Evolutionary conservation across 306 rosid species (phyloP).

Genomic region (Gastrolobium bilobum): DNA sequence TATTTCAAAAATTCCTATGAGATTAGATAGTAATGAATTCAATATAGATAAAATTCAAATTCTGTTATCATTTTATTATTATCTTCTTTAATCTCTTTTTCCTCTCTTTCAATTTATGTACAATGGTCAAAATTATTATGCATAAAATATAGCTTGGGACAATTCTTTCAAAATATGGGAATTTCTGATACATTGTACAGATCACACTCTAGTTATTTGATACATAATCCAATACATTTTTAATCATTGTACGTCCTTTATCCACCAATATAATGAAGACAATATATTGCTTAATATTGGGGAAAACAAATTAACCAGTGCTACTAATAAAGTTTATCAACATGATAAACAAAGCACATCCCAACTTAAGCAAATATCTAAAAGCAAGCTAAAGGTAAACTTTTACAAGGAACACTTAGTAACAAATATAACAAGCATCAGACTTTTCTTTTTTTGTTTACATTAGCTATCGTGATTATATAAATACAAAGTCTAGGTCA

Average conservation of each 20-base stretch:
- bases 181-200: conserved; percentile 3
- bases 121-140: conserved; percentile 18
- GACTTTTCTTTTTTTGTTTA: conserved; percentile 26
- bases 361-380: conserved; percentile 24
- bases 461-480: conserved; percentile 22
- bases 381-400: conserved; percentile 15
- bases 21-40: neutral
- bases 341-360: neutral
- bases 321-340: neutral
- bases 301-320: neutral
- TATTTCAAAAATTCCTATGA: neutral
- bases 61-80: conserved; percentile 2
- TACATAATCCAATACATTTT: neutral
- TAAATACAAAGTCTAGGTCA: conserved; percentile 26
- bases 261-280: neutral
- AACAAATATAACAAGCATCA: conserved; percentile 3
- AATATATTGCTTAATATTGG: neutral
- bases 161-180: conserved; percentile 32
- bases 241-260: conserved; percentile 1
- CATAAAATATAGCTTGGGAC: conserved; percentile 9
- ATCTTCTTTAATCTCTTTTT: neutral
- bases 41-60: conserved; percentile 25
- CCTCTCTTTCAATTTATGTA: neutral
- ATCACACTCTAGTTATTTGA: conserved; percentile 33
- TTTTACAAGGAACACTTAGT: conserved; percentile 6